Evolutionary conservation across 768 basidiomycete species (phyloP).

Genomic region (Baorangia bicolor): DNA sequence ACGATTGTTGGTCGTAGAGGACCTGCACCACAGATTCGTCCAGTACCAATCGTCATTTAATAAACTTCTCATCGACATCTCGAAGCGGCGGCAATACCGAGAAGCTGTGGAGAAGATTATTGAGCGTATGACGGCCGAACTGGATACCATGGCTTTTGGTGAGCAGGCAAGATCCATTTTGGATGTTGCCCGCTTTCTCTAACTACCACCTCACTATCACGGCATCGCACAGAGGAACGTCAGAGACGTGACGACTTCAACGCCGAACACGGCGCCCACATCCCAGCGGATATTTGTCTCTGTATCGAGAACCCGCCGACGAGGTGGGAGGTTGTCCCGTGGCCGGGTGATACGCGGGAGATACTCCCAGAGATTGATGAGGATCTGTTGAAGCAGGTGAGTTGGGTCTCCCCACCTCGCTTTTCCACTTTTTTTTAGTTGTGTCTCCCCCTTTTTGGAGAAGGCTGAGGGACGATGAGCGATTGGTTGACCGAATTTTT

Average conservation of each 20-base stretch:
- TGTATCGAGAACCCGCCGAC: constrained; percentile 75
- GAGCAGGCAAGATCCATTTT: constrained; percentile 3
- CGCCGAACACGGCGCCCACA: constrained; percentile 64
- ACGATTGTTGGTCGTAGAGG: constrained; percentile 59
- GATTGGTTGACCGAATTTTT: neutral
- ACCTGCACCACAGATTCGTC: constrained; percentile 64
- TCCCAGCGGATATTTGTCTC: constrained; percentile 79
- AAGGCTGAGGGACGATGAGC: neutral
- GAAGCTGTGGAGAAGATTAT: constrained; percentile 67
- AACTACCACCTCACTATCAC: neutral
- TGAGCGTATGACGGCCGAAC: constrained; percentile 59
- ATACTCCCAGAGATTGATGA: constrained; percentile 58
- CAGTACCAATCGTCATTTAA: constrained; percentile 72
- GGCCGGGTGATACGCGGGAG: constrained; percentile 54
- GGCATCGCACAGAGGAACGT: constrained; percentile 56
- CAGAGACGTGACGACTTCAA: constrained; percentile 67
- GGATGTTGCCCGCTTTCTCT: neutral
- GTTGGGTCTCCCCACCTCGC: neutral
- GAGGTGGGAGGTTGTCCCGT: constrained; percentile 65
- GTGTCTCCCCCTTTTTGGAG: neutral
- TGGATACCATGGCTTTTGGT: constrained; percentile 71
- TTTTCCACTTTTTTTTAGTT: too few relatives aligned
- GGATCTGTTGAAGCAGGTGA: constrained; percentile 58
- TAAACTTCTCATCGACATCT: constrained; percentile 72
- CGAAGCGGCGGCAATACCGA: constrained; percentile 62